phyloP scores from a whole-genome alignment of 495 filamentous ascomycete genomes.

The Trichoderma virens region DNA sequence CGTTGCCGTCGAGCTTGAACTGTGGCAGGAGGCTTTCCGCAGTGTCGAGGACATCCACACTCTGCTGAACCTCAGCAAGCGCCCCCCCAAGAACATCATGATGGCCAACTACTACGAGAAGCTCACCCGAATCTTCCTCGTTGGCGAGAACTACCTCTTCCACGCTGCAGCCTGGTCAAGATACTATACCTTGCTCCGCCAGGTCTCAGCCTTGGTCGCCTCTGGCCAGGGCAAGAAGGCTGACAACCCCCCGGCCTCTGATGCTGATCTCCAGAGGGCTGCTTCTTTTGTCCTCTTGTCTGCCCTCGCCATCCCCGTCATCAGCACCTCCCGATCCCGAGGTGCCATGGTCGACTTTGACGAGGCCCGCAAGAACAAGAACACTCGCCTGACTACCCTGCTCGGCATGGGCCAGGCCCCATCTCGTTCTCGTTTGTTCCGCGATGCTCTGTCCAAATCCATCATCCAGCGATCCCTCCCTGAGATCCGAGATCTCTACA shows the following conservation, averaged over 20 bases:
- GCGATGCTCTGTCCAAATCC: constrained; percentile 89
- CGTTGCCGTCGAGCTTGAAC: constrained; percentile 92
- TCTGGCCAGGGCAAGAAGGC: constrained; percentile 82
- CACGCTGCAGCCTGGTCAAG: constrained; percentile 95
- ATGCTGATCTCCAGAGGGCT: constrained; percentile 74
- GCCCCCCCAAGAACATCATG: constrained; percentile 98
- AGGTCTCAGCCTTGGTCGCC: constrained; percentile 77
- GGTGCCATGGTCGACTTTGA: constrained; percentile 95
- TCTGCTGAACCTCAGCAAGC: constrained; percentile 97
- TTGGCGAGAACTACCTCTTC: constrained; percentile 99
- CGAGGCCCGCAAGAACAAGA: constrained; percentile 97
- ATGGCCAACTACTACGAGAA: constrained; percentile 99
- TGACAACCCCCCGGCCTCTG: constrained; percentile 82
- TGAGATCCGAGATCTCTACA: constrained; percentile 93
- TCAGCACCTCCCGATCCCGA: constrained; percentile 93
- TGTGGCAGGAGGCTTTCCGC: constrained; percentile 99
- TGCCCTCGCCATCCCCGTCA: constrained; percentile 92
- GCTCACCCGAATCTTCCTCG: constrained; percentile 93
- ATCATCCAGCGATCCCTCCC: constrained; percentile 83
- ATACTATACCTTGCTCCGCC: constrained; percentile 92
- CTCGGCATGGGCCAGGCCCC: constrained; percentile 86
- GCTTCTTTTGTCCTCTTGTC: constrained; percentile 96
- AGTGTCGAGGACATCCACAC: constrained; percentile 99
- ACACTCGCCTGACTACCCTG: constrained; percentile 89
- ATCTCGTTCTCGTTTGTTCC: constrained; percentile 84